Evolutionary conservation across 2,329 filamentous ascomycete species (phyloP), one percentile per base, ranked within the genome.

Genomic region (Trichoderma gracile): DNA sequence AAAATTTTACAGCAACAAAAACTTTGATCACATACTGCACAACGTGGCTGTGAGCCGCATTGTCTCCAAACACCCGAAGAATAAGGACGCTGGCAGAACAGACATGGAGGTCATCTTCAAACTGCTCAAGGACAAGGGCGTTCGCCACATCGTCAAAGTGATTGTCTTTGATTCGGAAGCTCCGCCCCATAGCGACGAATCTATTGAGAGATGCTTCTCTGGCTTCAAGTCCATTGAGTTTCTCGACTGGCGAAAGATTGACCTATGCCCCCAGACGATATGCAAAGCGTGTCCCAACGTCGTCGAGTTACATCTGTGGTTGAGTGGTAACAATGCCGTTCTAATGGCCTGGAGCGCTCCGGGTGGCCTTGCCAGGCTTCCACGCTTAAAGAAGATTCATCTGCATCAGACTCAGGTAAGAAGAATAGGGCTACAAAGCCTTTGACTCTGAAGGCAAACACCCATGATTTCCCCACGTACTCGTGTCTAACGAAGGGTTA

Each of bases 21-120:
- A 17, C 5, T 43, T 43, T 15, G 40, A 43, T 6, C 40, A 43
- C 5, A 43, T 14, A 17, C 40, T 43, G 14, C 40, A 43, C 5
- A 12, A 43, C 40, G 40, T 43, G n/a, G 40, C 40, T 15, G 40
- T 43, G 5, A 6, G 14, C 14, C 40, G 40, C n/a, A 43, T 43
- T 8, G n/a, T 43, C n/a, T 17, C n/a, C 40, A 43, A 43, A 8
- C 40, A 43, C 10, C 14, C n/a, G 14, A 43, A 43, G 14, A 43
- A 43, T 6, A 15, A 43, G n/a, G 40, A 43, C 10, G 40, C 40
- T 7, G 19, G 46, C n/a, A 17, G 46, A 19, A 23, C 19, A 14
- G 50, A 54, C 30, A 54, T 54, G 50, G 50, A 54, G 30, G n/a
- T 54, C 8, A 23, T 38, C n/a, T 54, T 54, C 23, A 54, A 54